A percentile compares a stretch with the other conserved stretches of the same genome.
phyloP scores from a whole-genome alignment of 257 asterid genomes.

The Verbena officinalis region DNA sequence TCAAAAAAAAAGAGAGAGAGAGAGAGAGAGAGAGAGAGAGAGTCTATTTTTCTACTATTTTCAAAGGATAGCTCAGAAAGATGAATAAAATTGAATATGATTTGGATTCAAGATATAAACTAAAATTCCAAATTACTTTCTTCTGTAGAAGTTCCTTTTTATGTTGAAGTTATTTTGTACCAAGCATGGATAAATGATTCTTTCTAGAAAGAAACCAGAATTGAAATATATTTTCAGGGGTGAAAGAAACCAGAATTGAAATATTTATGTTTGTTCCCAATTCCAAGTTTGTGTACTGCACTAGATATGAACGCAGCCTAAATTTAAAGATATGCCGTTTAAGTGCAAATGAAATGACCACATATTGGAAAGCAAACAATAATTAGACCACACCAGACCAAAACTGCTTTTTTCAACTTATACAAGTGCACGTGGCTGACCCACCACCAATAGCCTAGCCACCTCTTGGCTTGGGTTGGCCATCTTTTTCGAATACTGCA shows the following conservation, averaged over 20 bases:
- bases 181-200: neutral
- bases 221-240: neutral
- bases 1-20: too few species aligned
- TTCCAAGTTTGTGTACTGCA: neutral
- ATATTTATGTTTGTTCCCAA: too few species aligned
- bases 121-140: neutral
- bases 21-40: too few species aligned
- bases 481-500: neutral
- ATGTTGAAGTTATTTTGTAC: too few species aligned
- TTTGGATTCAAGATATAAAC: neutral
- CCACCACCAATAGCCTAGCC: neutral
- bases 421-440: constrained; percentile 7
- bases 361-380: neutral
- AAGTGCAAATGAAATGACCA: neutral
- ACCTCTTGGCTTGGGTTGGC: too few species aligned
- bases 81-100: too few species aligned
- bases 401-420: neutral
- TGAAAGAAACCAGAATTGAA: too few species aligned
- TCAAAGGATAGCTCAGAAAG: too few species aligned
- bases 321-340: neutral
- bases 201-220: constrained; percentile 10
- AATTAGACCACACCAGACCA: neutral
- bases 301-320: neutral
- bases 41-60: too few species aligned
- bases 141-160: neutral